Evolutionary conservation across 495 filamentous ascomycete species (phyloP).

Genomic region (Articulospora tetracladia): DNA sequence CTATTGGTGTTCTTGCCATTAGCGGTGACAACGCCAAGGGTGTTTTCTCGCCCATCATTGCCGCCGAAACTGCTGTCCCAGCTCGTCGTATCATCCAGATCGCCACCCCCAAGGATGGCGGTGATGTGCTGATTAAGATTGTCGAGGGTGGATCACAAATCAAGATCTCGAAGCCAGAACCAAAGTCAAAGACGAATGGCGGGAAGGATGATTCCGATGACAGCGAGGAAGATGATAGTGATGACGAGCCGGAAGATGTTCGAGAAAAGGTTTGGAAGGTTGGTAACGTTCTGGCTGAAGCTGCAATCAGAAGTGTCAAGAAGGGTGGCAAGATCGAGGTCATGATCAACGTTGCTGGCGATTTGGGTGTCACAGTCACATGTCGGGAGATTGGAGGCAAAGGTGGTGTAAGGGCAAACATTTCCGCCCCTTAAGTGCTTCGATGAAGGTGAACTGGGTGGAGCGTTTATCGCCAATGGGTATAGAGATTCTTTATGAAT

Average conservation of each 20-base stretch:
- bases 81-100: constrained; percentile 79
- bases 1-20: constrained; percentile 80
- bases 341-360: constrained; percentile 76
- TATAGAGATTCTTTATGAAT: neutral
- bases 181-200: constrained; percentile 59
- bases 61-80: constrained; percentile 84
- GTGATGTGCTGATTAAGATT: constrained; percentile 80
- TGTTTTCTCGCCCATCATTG: constrained; percentile 73
- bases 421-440: constrained; percentile 14
- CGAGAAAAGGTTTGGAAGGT: constrained; percentile 92
- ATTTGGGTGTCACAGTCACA: constrained; percentile 73
- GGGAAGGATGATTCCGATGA: constrained; percentile 56
- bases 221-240: constrained; percentile 63
- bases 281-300: constrained; percentile 79
- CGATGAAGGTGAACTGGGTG: neutral
- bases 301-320: constrained; percentile 74
- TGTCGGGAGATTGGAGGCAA: constrained; percentile 70
- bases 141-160: constrained; percentile 85
- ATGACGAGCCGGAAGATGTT: constrained; percentile 83
- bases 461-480: neutral
- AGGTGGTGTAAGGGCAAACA: constrained; percentile 23
- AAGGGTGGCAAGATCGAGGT: constrained; percentile 91
- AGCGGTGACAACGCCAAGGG: constrained; percentile 56
- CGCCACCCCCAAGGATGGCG: constrained; percentile 67
- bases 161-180: constrained; percentile 82